phyloP scores from a whole-genome alignment of 2,329 filamentous ascomycete species.

The Diaporthe sp. region DNA sequence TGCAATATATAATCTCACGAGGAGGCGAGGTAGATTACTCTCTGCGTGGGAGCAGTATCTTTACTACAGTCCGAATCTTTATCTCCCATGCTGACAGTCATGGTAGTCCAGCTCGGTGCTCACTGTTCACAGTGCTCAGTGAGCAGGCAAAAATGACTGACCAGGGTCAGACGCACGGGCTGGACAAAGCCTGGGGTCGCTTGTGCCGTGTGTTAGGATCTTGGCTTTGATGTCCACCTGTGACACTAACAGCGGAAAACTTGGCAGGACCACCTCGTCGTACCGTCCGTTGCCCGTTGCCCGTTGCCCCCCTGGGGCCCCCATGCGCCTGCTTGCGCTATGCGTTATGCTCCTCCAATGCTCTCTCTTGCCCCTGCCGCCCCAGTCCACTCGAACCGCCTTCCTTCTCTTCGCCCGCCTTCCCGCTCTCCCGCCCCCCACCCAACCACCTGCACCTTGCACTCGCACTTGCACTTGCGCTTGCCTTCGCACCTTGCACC shows the following conservation, averaged over 20 bases:
- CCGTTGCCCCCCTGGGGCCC: neutral
- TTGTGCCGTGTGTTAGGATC: neutral
- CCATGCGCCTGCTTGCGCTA: neutral
- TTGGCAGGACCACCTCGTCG: slow-evolving; percentile 6
- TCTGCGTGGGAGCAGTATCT: neutral
- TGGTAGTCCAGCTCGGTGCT: neutral
- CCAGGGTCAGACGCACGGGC: neutral
- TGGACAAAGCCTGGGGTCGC: neutral
- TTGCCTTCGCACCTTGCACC: neutral
- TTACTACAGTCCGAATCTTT: too few species aligned
- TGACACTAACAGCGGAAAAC: neutral
- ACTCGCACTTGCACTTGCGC: neutral
- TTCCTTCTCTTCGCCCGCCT: neutral
- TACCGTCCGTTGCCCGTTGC: neutral
- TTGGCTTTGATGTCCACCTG: rapidly evolving
- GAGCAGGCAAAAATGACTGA: neutral
- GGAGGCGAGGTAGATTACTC: neutral
- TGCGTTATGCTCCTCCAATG: neutral
- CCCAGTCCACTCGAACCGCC: neutral
- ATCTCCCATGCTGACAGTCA: slow-evolving; percentile 2
- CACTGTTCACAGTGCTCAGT: neutral
- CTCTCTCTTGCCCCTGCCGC: neutral
- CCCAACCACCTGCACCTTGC: slow-evolving; percentile 24
- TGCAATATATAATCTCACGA: neutral
- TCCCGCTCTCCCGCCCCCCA: slow-evolving; percentile 5